A percentile compares a stretch with the other conserved stretches of the same genome.
phyloP scores from a whole-genome alignment of 2,329 filamentous ascomycete species.

The Coniochaeta sp. region DNA sequence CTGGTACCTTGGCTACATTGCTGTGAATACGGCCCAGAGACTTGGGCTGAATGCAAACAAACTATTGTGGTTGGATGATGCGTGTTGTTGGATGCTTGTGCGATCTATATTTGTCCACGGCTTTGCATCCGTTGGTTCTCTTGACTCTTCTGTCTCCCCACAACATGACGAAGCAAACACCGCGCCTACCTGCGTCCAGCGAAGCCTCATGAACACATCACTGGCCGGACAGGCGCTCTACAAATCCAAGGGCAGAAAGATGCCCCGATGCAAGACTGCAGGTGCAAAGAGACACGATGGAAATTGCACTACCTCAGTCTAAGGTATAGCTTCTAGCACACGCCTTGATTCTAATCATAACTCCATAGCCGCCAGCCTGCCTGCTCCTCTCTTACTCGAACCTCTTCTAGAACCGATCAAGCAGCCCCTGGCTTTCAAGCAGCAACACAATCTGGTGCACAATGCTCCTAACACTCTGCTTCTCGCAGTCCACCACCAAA shows the following conservation, averaged over 20 bases:
- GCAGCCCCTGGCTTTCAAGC: constrained; percentile 79
- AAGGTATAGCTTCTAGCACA: background rate
- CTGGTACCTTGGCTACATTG: too few relatives aligned
- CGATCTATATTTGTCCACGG: background rate
- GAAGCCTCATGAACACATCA: too few relatives aligned
- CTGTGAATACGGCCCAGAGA: too few relatives aligned
- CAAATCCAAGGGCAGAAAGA: too few relatives aligned
- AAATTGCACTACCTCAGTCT: background rate
- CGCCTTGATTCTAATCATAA: background rate
- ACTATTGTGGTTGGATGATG: too few relatives aligned
- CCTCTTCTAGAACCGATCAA: constrained; percentile 56
- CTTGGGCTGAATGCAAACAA: too few relatives aligned
- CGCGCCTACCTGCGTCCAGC: too few relatives aligned
- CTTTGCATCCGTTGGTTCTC: too few relatives aligned
- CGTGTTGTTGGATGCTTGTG: too few relatives aligned
- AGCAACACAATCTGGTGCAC: constrained; percentile 95
- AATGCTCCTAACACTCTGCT: constrained; percentile 81
- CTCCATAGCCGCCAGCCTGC: background rate
- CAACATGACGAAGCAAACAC: too few relatives aligned
- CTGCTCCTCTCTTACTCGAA: background rate
- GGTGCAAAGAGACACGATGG: background rate
- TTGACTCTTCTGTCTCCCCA: too few relatives aligned
- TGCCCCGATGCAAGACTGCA: background rate
- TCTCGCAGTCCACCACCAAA: constrained; percentile 76
- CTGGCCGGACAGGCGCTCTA: too few relatives aligned